Base-by-base conservation (phyloP, 129 eudicot genomes). In the Chrysanthemum lavandulifolium region DNA sequence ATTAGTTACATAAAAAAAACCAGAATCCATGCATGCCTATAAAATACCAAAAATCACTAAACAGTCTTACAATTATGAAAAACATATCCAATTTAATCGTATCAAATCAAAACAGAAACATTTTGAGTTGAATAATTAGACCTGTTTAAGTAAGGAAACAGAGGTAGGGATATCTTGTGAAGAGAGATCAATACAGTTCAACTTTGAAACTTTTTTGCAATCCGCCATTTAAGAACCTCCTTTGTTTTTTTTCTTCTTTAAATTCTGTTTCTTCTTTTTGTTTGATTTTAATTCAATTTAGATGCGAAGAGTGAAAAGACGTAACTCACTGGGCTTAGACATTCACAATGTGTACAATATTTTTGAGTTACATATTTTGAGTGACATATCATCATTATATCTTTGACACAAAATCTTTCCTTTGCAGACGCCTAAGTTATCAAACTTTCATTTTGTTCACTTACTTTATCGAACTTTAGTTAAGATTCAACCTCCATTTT, bases 1-100 rank as follows among this genome's bases (percentile, higher is more conserved):
- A 76, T 90, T 94, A 75, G 84, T 76, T 23, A 90, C 92, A 84
- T 94, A 90, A 82, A 90, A 94, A 74, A 94, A 94, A 56, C 98
- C 98, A 63, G 82, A 84, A 82, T 94, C 98, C 79, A 86, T 76
- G 82, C 97, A 91, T 19, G 92, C 96, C 97, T 91, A 70, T 56
- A 14, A 60, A 54, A 69, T 64, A 65, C 49, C 61, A 31, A 53
- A 27, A 33, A 40, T 1, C 47, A 21, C 3, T 45, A 33, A 23
- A 23, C 25, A 23, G 25, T 23, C n/a, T 29, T 3, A 18, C 69
- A 29, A 29, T 29, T 29, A 29, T 40, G 12, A 18, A 62, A 27
- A 47, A 5, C 23, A 53, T 11, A 8, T 63, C 19, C 64, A 74
- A 52, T 10, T 54, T 55, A 56, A 14, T 27, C 74, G 57, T 23